Conservation (phyloP, 805 yeast genomes). For the Yamadazyma laniorum region DNA sequence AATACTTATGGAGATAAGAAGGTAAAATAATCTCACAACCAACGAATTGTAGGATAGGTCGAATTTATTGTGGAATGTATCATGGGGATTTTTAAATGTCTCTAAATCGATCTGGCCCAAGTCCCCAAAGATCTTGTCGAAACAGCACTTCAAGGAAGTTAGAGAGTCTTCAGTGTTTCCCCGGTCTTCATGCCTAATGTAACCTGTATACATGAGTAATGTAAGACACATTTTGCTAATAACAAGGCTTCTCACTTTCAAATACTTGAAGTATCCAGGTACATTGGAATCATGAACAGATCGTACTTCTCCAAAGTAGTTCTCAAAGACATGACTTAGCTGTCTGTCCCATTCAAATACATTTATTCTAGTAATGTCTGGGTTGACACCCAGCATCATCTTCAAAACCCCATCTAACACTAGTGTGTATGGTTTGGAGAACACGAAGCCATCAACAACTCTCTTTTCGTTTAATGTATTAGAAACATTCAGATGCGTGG, state of each 20-base stretch:
- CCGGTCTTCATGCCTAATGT: slow-evolving; percentile 4
- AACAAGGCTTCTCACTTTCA: slow-evolving; percentile 1
- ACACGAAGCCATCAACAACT: slow-evolving; percentile 4
- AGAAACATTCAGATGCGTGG: slow-evolving; percentile 4
- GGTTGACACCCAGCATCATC: background rate
- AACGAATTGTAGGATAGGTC: slow-evolving; percentile 7
- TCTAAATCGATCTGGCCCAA: background rate
- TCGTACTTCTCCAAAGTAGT: background rate
- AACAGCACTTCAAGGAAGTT: slow-evolving; percentile 3
- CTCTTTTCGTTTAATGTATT: slow-evolving; percentile 10
- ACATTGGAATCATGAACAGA: background rate
- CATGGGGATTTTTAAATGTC: background rate
- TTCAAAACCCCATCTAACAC: slow-evolving; percentile 1
- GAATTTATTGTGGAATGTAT: slow-evolving; percentile 6
- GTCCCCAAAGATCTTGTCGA: background rate
- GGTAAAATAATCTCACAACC: slow-evolving; percentile 3
- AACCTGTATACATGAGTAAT: slow-evolving; percentile 2
- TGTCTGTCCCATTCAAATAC: background rate
- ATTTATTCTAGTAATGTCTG: background rate
- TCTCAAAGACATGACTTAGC: background rate
- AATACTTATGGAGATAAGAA: slow-evolving; percentile 1
- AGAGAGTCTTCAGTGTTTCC: slow-evolving; percentile 1
- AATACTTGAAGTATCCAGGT: slow-evolving; percentile 6
- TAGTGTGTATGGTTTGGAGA: slow-evolving; percentile 3
- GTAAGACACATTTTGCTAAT: slow-evolving; percentile 2